Base-by-base conservation (phyloP, 148 eudicot species). In the Persicaria tinctoria region DNA sequence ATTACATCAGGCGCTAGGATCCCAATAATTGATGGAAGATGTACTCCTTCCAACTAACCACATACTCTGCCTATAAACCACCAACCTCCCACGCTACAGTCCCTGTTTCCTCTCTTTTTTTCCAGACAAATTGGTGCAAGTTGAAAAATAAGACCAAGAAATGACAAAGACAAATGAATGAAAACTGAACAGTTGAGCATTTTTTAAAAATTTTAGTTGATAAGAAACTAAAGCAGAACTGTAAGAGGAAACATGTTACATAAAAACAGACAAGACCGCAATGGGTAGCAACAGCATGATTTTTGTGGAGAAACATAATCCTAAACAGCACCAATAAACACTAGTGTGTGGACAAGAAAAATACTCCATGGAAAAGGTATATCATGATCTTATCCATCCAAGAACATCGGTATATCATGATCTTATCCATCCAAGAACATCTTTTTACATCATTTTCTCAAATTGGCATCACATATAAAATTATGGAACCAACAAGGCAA, bases 401-500 rank as follows among this genome's bases (percentile, higher is more conserved):
- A 66, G n/a, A 66, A 41, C 47, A 12, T 44, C 17, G 0, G 6
- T 41, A 57, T 64, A 47, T n/a, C 70, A 66, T 66, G 70, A 41
- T 41, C 48, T 38, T 32, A 5, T 11, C 47, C 44, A 66, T 41
- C 46, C 46, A 41, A 66, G n/a, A 66, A 41, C 47, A 12, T 44
- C 17, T 13, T 66, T 44, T 66, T 13, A 13, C 47, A 66, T 14
- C 48, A 66, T 32, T 32, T 47, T 18, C 48, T 44, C 18, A 38
- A 66, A 17, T 66, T 66, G 16, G 70, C 70, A 66, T 66, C 47
- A 12, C 6, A 66, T 66, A 66, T 12, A 38, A 17, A 66, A 5
- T 8, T 66, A 66, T 71, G 17, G 23, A 49, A 49, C 27, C 55
- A n/a, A 76, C 48, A 54, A 55, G 44, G 16, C 55, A n/a, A 76